Percentiles rank a stretch among this genome's conserved stretches.
Evolutionary conservation across 2,329 filamentous ascomycete species (phyloP).

Genomic region (Fusarium protoensiforme): DNA sequence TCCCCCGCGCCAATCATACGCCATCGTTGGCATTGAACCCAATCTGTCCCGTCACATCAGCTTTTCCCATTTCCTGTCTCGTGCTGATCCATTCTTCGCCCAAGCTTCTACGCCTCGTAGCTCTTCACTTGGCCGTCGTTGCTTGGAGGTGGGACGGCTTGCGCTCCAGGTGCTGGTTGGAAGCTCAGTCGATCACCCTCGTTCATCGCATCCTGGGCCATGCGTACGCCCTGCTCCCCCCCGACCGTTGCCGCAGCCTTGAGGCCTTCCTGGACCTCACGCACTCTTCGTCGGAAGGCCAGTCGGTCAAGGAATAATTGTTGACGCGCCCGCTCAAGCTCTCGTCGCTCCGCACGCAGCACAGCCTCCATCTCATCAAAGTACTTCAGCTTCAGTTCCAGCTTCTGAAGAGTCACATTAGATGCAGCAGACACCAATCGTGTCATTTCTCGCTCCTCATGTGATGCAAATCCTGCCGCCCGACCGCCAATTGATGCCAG

Average conservation of each 20-base stretch:
- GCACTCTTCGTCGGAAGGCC: constrained; percentile 87
- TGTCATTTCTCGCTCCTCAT: constrained; percentile 97
- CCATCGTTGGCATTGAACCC: constrained; percentile 31
- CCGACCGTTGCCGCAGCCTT: constrained; percentile 62
- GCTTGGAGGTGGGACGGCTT: constrained; percentile 65
- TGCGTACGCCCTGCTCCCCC: constrained; percentile 60
- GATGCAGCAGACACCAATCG: constrained; percentile 91
- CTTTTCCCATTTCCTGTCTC: constrained; percentile 7
- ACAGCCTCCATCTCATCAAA: constrained; percentile 97
- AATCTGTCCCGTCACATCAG: constrained; percentile 19
- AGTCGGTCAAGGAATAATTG: constrained; percentile 94
- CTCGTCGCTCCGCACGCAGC: constrained; percentile 89
- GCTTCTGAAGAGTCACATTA: constrained; percentile 93
- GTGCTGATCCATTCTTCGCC: background rate
- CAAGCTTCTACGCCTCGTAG: constrained; percentile 60
- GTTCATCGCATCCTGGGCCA: constrained; percentile 59
- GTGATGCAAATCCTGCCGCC: constrained; percentile 87
- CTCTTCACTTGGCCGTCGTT: constrained; percentile 67
- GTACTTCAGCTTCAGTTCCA: constrained; percentile 94
- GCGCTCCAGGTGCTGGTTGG: constrained; percentile 56
- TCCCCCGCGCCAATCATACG: constrained; percentile 31
- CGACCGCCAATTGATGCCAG: constrained; percentile 88
- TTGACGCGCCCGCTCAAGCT: constrained; percentile 91
- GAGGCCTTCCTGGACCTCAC: constrained; percentile 83
- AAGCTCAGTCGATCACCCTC: constrained; percentile 67